Percentiles rank a stretch among this genome's conserved stretches.
phyloP scores from a whole-genome alignment of 2,329 filamentous ascomycete genomes.

The Trichophyton simii region DNA sequence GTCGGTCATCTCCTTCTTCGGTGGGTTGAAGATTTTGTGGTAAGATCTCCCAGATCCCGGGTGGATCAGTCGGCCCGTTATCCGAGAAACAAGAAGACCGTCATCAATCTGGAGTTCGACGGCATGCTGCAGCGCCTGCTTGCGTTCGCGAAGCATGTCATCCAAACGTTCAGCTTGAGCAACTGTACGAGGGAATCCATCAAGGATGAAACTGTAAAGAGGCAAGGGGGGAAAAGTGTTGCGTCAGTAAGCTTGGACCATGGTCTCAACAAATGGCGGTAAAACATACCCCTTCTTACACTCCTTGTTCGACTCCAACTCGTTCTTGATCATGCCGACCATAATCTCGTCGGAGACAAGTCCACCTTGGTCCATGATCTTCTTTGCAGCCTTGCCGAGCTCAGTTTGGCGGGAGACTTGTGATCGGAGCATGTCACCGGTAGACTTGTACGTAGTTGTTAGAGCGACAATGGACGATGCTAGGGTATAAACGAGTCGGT shows the following conservation, averaged over 20 bases:
- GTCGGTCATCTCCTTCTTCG: slow-evolving; percentile 86
- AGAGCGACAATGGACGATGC: slow-evolving; percentile 1
- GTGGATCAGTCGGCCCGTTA: slow-evolving; percentile 91
- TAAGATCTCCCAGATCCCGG: slow-evolving; percentile 92
- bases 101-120: slow-evolving; percentile 97
- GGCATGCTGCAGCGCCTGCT: slow-evolving; percentile 83
- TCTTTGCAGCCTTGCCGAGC: slow-evolving; percentile 92
- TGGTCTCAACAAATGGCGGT: not conserved
- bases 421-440: slow-evolving; percentile 96
- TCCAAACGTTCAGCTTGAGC: slow-evolving; percentile 91
- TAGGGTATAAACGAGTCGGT: no score
- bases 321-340: slow-evolving; percentile 98
- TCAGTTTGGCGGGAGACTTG: slow-evolving; percentile 96
- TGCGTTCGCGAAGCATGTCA: slow-evolving; percentile 66
- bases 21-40: slow-evolving; percentile 98
- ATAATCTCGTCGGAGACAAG: slow-evolving; percentile 98
- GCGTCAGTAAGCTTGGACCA: not conserved
- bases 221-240: not conserved
- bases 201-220: slow-evolving; percentile 74
- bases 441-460: slow-evolving; percentile 50
- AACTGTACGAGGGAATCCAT: slow-evolving; percentile 95
- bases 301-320: slow-evolving; percentile 85
- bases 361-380: slow-evolving; percentile 98
- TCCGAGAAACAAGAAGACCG: slow-evolving; percentile 79
- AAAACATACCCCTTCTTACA: slow-evolving; percentile 79